Evolutionary conservation across 2,329 filamentous ascomycete species (phyloP), one percentile per base, ranked within the genome.

Genomic region (Neopestalotiopsis sp.): DNA sequence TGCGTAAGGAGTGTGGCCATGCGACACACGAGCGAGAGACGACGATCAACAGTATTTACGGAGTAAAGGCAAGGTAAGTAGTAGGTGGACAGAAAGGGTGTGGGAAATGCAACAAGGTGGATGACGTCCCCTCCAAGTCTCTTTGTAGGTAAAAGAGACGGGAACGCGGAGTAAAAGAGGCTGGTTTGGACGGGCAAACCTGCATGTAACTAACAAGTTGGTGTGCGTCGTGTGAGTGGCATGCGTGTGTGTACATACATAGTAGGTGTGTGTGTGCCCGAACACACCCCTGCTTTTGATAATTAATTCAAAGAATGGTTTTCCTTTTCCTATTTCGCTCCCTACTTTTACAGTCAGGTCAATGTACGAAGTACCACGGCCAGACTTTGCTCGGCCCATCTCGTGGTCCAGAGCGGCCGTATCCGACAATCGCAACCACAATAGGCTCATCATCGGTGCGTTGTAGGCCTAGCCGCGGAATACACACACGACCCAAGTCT

Each of bases 101-200:
- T 30, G 17, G 30, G 42, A 49, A 32, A 64, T 28, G 49, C 20
- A 49, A 58, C n/a, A 34, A 32, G 52, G 52, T 59, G 58, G 65
- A 67, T 67, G 65, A 67, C 65, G 65, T 67, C 34, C 65, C 65
- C 65, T 60, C 65, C 65, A 60, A 60, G 34, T 67, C 56, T 32
- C 65, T 60, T 59, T 67, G 65, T 67, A 49, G 52, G 45, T 63
- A 13, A 59, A 60, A 30, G 30, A 13, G 10, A 38, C 34, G 34
- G 64, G 32, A 20, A 42, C 38, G 52, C 42, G 63, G 45, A 56
- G 60, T 24, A 45, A 30, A 45, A 57, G 42, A 30, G 32, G 59
- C 30, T 40, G 59, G 59, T 40, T 38, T 20, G 59, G 34, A 38
- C 34, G 34, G 34, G 9, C 45, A 52, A 52, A 52, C 45, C 45